Evolutionary conservation across 2,329 filamentous ascomycete species (phyloP), one percentile per base, ranked within the genome.

Genomic region (Fusarium irregulare): DNA sequence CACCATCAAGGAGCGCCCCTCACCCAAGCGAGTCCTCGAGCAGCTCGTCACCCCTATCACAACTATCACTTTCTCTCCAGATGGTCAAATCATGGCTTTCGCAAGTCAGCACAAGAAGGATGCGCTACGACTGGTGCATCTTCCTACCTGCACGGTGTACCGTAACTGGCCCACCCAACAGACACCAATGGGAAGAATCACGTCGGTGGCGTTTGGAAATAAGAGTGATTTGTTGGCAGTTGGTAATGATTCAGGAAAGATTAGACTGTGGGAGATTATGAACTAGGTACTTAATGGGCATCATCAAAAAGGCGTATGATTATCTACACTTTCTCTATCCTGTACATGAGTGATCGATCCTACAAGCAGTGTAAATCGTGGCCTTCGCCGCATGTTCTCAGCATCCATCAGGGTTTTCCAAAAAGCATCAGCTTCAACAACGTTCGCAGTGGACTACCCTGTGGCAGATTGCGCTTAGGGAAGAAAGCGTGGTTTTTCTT

Each of bases 81-180:
- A 98, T 79, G 94, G 94, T 2, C 96, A 99, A 81, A 83, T 98
- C 53, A 82, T 99, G 72, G 93, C 90, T 1, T 94, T 98, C 84
- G 92, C 90, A 42, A 97, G 93, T 80, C 88, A 88, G 67, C 92
- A 92, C 86, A 97, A 97, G 86, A 91, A 91, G 78, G 94, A 98
- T 81, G 93, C 94, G 1, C 82, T 99, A 78, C 87, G 92, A 76
- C 82, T 99, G 71, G 93, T 95, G 32, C 96, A 99, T 80, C 82
- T 99, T 72, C 94, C 95, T 1, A 94, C 89, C 73, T 97, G 94
- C 79, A 97, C 94, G 3, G 93, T 98, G 21, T 99, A 96, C 85
- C 90, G 91, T 76, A 99, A 99, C 81, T 99, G 96, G 96, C 96
- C 96, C 25, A 99, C 95, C 56, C 88, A 90, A 69, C 91, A 92